Evolutionary conservation across 768 basidiomycete genomes (phyloP), one percentile per base, ranked within the genome.

Genomic region (Megacollybia marginata): DNA sequence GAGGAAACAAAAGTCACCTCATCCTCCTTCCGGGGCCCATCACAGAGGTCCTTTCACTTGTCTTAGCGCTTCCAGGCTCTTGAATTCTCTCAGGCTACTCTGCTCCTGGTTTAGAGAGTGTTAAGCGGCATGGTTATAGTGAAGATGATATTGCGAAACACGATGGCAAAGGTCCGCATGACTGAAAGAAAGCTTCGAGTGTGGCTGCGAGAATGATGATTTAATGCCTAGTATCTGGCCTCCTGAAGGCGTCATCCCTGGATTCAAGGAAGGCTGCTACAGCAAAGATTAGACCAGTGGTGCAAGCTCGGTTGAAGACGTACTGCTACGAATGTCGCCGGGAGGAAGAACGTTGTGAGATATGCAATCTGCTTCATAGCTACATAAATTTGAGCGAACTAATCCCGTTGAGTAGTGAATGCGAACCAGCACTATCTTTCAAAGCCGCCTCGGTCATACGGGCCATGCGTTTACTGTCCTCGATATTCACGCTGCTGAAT

Each of bases 301-400:
- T 35, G 23, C 13, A 23, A 9, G 13, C 16, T n/a, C 19, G 43
- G 48, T 2, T 35, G 36, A 45, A 38, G 44, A 61, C 66, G 47
- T 56, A 73, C 72, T 8, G 71, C 71, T 32, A 68, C 62, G 44
- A 83, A 76, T 12, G 72, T 72, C 2, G 77, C 73, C 0, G 82
- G 82, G 9, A 83, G 63, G 59, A 82, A 83, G 15, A 80, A 57
- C 78, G 82, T 82, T 0, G 80, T 78, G 1, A 83, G 62, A 52
- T 80, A 80, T 0, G 78, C 71, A 32, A 83, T 73, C 48, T 79
- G 69, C 50, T 75, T 75, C 69, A 75, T 74, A 15, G 72, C 74
- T 69, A 44, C 10, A 18, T 18, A 32, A 33, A 44, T 28, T 38
- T 12, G 44, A 9, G 18, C 43, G 12, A 47, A 19, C 3, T 15